Conservation (phyloP, 2,329 filamentous ascomycete species). For the Aspergillus ochraceoroseus region DNA sequence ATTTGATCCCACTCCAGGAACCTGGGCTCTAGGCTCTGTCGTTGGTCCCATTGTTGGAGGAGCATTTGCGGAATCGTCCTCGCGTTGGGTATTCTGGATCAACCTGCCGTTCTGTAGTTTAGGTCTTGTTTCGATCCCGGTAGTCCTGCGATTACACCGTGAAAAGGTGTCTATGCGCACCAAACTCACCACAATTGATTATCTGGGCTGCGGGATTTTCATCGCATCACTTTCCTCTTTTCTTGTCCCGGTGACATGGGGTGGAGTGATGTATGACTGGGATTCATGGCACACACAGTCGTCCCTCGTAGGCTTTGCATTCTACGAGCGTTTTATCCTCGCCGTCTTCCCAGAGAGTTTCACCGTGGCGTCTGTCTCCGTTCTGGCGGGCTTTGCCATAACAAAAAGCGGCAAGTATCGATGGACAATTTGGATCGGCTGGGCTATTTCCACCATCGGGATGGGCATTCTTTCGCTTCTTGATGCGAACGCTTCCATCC, state of each 20-base stretch:
- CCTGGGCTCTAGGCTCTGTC: constrained; percentile 56
- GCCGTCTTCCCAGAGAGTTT: constrained; percentile 28
- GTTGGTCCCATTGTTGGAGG: constrained; percentile 53
- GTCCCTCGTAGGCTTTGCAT: constrained; percentile 25
- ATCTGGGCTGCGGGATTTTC: constrained; percentile 27
- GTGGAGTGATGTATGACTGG: constrained; percentile 30
- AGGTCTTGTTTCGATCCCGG: constrained; percentile 22
- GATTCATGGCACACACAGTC: constrained; percentile 26
- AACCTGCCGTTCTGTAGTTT: constrained; percentile 27
- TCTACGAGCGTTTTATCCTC: constrained; percentile 19
- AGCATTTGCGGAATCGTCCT: constrained; percentile 9
- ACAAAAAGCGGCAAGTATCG: constrained; percentile 34
- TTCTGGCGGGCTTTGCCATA: constrained; percentile 30
- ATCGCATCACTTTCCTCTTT: constrained; percentile 25
- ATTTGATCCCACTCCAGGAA: constrained; percentile 41
- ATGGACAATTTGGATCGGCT: constrained; percentile 27
- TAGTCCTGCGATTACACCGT: constrained; percentile 23
- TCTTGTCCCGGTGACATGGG: constrained; percentile 31
- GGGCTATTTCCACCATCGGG: constrained; percentile 25
- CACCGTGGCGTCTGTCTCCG: constrained; percentile 23
- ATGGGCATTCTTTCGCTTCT: constrained; percentile 30
- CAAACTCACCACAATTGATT: constrained; percentile 25
- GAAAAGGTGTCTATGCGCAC: constrained; percentile 4
- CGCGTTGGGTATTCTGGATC: constrained; percentile 34
- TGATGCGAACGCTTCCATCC: constrained; percentile 21